Conservation (phyloP, 2,329 filamentous ascomycete species). For the Dactylonectria estremocensis region DNA sequence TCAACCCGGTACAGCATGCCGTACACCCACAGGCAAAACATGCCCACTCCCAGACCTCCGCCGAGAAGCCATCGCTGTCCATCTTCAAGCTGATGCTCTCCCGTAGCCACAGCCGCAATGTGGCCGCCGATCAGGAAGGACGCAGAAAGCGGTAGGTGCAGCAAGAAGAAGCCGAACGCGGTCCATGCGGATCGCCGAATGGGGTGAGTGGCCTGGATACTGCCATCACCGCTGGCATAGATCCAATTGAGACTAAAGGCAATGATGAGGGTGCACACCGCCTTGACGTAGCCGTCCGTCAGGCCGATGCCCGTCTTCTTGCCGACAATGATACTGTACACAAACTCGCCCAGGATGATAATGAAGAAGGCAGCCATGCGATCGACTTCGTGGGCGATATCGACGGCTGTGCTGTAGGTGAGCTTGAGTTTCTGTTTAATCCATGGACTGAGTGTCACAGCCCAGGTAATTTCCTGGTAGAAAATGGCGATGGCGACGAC, state of each 20-base stretch:
- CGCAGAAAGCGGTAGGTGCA: conserved; percentile 62
- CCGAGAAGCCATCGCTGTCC: conserved; percentile 64
- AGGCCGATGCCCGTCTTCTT: conserved; percentile 62
- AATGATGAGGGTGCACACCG: conserved; percentile 64
- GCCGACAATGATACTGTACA: conserved; percentile 64
- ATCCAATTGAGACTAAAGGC: conserved; percentile 67
- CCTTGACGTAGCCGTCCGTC: conserved; percentile 59
- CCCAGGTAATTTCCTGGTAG: conserved; percentile 60
- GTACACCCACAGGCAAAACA: conserved; percentile 61
- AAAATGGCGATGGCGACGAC: conserved; percentile 60
- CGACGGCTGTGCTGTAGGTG: conserved; percentile 63
- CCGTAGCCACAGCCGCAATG: conserved; percentile 59
- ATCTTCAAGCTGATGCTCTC: conserved; percentile 56
- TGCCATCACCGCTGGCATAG: conserved; percentile 64
- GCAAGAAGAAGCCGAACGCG: conserved; percentile 61
- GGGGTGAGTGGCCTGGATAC: conserved; percentile 59
- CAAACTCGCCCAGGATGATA: conserved; percentile 66
- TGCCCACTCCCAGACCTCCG: conserved; percentile 61
- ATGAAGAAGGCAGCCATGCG: conserved; percentile 67
- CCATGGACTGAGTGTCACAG: conserved; percentile 60
- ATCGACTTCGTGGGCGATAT: conserved; percentile 65
- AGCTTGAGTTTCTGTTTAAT: conserved; percentile 60
- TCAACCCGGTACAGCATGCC: conserved; percentile 59
- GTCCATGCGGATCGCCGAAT: conserved; percentile 61
- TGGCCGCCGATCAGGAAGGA: conserved; percentile 64